Conservation (phyloP, 148 eudicot genomes). For the Cornus suecica region DNA sequence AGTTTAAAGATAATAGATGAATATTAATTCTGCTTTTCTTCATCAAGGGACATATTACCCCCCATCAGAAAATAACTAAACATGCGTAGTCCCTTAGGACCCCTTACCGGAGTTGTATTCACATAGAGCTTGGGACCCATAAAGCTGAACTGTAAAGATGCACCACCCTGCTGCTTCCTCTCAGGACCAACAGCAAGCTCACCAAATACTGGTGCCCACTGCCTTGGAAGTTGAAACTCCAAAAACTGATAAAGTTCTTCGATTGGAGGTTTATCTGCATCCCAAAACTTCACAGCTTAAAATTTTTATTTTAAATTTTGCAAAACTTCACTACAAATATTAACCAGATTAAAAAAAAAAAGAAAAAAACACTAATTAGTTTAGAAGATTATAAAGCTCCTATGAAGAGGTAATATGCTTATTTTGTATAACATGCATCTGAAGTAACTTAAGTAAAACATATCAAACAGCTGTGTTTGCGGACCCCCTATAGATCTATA, state of each 20-base stretch:
- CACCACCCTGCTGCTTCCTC: conserved; percentile 38
- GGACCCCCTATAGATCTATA: too few species aligned
- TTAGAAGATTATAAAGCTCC: not conserved
- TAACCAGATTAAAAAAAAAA: not conserved
- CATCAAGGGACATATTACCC: not conserved
- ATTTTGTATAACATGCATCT: not conserved
- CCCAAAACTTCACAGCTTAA: not conserved
- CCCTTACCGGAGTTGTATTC: conserved; percentile 35
- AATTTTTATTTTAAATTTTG: not conserved
- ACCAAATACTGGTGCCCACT: conserved; percentile 56
- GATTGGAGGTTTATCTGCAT: conserved; percentile 53
- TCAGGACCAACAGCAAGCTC: conserved; percentile 52
- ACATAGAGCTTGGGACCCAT: conserved; percentile 55
- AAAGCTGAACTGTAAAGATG: conserved; percentile 48
- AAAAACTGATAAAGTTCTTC: conserved; percentile 53
- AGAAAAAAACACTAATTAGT: not conserved
- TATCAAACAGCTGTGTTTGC: not conserved
- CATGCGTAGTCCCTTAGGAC: not conserved
- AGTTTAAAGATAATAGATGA: not conserved
- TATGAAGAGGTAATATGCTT: not conserved
- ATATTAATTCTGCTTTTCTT: too few species aligned
- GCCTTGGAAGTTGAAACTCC: conserved; percentile 53
- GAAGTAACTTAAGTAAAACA: not conserved
- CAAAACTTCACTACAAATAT: not conserved
- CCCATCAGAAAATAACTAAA: not conserved